phyloP scores from a whole-genome alignment of 257 asterid genomes.

The Przewalskia tangutica region DNA sequence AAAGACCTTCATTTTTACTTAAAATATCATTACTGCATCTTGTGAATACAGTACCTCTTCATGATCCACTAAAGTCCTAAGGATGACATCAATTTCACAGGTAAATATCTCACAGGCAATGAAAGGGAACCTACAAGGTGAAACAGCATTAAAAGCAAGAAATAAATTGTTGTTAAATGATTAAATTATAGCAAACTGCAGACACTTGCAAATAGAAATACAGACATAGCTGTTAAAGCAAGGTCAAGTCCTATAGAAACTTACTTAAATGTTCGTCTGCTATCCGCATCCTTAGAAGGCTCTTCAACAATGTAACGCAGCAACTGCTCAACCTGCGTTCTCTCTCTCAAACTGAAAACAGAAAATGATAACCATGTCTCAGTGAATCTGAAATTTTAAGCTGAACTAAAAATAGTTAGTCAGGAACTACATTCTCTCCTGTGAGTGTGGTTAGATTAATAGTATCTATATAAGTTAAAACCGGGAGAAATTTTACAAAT shows the following conservation, averaged over 20 bases:
- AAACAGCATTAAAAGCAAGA: slow-evolving; percentile 11
- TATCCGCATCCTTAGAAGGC: slow-evolving; percentile 82
- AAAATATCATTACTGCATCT: neutral
- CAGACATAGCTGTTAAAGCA: neutral
- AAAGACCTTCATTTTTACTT: slow-evolving; percentile 9
- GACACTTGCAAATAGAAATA: neutral
- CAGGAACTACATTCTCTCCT: neutral
- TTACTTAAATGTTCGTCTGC: slow-evolving; percentile 82
- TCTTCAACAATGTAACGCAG: slow-evolving; percentile 76
- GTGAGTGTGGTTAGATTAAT: neutral
- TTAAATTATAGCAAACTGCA: neutral
- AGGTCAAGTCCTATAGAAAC: slow-evolving; percentile 14
- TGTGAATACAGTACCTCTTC: slow-evolving; percentile 59
- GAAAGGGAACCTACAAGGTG: slow-evolving; percentile 73
- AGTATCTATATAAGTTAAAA: neutral
- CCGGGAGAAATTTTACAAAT: slow-evolving; percentile 45
- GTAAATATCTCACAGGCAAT: slow-evolving; percentile 94
- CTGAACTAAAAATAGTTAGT: neutral
- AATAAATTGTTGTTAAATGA: slow-evolving; percentile 3
- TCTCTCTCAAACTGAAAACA: slow-evolving; percentile 78
- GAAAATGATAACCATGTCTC: neutral
- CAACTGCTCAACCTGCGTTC: slow-evolving; percentile 82
- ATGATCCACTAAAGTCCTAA: slow-evolving; percentile 90
- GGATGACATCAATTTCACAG: slow-evolving; percentile 93
- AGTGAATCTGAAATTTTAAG: neutral